Base-by-base conservation (phyloP, 352 stramenopile species). In the Phytophthora rubi region DNA sequence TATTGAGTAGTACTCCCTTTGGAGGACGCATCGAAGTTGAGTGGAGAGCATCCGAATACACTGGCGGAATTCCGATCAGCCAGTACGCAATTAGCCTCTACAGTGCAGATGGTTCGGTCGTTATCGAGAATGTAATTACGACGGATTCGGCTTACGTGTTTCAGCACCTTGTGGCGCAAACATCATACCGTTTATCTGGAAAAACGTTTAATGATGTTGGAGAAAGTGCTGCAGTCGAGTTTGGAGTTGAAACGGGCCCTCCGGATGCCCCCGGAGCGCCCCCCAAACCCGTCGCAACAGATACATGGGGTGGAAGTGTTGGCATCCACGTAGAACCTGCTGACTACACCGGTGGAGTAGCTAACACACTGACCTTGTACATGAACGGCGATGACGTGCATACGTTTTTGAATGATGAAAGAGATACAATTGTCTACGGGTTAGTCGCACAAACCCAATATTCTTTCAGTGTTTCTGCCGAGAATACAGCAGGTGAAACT, bases 21-120 rank as follows among this genome's bases (percentile, higher is more conserved):
- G 86, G 85, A 26, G 83, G 86, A 30, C 63, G 61, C 2, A 62
- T 93, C 5, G 67, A 82, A 57, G 74, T 87, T 5, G 57, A 59
- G 2, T 92, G 80, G 86, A 28, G 44, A 10, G 42, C 44, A 30
- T 62, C 81, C 1, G 65, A 76, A 35, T 70, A 88, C 53, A 82
- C 76, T 0, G 86, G 86, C 4, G 86, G 86, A 1, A 67, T 80
- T 2, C 52, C 70, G 0, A 64, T 86, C 9, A 56, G 54, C 5
- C 57, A 52, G 16, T 92, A 84, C n/a, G 16, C 59, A 3, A 52
- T 82, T 6, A 59, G 32, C 0, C 42, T 82, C 7, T 12, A 28
- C 18, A 52, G 18, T 10, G 30, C 10, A 28, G 59, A 71, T 18
- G 51, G 32, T 8, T 42, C 23, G 8, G n/a, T 18, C 15, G 2